Evolutionary conservation across 345 rosid genomes (phyloP).

Genomic region (Eucalyptus sp.): DNA sequence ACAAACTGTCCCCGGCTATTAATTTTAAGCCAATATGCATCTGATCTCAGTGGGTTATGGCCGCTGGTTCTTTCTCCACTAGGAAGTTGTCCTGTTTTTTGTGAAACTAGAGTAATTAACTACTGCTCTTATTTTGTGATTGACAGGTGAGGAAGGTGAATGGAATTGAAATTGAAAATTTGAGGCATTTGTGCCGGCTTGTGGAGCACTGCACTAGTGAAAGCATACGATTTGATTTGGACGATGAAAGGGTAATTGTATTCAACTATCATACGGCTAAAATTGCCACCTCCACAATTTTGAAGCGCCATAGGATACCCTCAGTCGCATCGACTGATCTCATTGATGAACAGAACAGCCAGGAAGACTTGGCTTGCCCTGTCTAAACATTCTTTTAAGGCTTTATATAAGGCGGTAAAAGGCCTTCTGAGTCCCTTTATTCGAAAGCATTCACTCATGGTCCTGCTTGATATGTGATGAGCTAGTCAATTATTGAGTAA

Average conservation of each 20-base stretch:
- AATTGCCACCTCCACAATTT: constrained; percentile 51
- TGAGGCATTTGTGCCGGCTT: constrained; percentile 60
- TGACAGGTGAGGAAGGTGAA: constrained; percentile 76
- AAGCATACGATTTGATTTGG: constrained; percentile 67
- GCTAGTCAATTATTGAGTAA: not conserved
- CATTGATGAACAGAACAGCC: constrained; percentile 5
- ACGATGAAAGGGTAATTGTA: constrained; percentile 64
- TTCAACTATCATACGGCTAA: constrained; percentile 43
- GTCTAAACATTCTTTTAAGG: not conserved
- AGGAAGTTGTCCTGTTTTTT: not conserved
- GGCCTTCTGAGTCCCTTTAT: not conserved
- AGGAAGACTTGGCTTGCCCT: not conserved
- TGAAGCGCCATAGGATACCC: constrained; percentile 73
- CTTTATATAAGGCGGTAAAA: not conserved
- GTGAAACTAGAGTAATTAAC: not conserved
- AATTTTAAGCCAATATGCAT: not conserved
- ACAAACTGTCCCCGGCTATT: not conserved
- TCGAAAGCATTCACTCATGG: not conserved
- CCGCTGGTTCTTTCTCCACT: not conserved
- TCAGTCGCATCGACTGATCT: constrained; percentile 53
- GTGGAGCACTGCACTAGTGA: constrained; percentile 46
- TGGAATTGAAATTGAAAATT: constrained; percentile 53
- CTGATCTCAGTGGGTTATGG: not conserved
- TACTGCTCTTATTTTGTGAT: not conserved
- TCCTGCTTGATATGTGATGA: not conserved